These are phyloP conservation scores for Talaromyces piceae DNA, from an alignment of 2,329 filamentous ascomycete species.

Conservation along the genomic window DNA sequence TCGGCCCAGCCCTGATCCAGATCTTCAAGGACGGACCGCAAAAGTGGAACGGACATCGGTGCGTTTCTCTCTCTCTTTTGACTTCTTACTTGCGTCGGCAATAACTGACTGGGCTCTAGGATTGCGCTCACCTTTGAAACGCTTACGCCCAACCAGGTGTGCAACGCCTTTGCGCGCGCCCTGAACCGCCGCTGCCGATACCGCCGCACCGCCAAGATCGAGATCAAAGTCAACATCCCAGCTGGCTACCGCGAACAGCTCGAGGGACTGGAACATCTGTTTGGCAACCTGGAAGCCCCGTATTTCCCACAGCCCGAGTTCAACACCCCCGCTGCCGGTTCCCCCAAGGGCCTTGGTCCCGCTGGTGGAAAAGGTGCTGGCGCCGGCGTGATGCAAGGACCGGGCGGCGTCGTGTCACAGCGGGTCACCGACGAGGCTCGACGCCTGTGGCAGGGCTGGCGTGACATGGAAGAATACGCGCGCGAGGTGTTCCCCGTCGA, in stretches of 20 bases:
- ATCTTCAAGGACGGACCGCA: constrained; percentile 87
- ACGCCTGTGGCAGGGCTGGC: constrained; percentile 82
- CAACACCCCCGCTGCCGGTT: constrained; percentile 31
- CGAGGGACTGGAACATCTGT: constrained; percentile 54
- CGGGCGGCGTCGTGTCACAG: constrained; percentile 54
- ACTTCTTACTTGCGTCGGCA: no score
- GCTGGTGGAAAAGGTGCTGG: constrained; percentile 34
- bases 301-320: constrained; percentile 58
- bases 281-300: constrained; percentile 52
- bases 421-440: constrained; percentile 68
- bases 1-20: constrained; percentile 84
- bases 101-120: constrained; percentile 35
- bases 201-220: constrained; percentile 62
- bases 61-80: no score
- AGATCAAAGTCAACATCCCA: constrained; percentile 79
- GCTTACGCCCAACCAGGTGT: constrained; percentile 75
- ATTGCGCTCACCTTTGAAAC: constrained; percentile 89
- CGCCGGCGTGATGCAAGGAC: constrained; percentile 40
- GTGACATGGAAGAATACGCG: constrained; percentile 89
- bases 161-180: constrained; percentile 69
- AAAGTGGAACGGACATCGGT: constrained; percentile 73
- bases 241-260: constrained; percentile 84
- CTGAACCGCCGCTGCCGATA: constrained; percentile 73
- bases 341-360: constrained; percentile 30
- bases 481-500: constrained; percentile 90